Base-by-base conservation (phyloP, 2,329 filamentous ascomycete species). In the Penicillium sp. region DNA sequence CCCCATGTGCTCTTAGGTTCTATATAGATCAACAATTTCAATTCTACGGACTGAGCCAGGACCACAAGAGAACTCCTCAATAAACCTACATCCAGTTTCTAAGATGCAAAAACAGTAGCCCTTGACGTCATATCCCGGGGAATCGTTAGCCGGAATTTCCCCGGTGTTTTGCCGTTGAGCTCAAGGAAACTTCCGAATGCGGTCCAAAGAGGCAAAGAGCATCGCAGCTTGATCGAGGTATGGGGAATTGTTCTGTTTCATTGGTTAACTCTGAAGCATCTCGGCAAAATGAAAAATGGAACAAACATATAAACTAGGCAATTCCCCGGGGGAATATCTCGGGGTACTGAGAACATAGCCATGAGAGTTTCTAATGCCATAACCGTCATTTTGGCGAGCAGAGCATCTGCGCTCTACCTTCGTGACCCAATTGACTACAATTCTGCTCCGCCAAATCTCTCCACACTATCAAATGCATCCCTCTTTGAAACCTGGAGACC, bases 401-500 rank as follows among this genome's bases (percentile, higher is more conserved):
- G 23, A 7, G 51, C 38, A 16, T 36, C 39, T 29, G 38, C 50
- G 29, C n/a, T 23, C 11, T 11, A 40, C 10, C 6, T 2, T 9
- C 30, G 32, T 23, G 26, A 30, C 4, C 14, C 44, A 4, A 38
- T 53, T 36, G 45, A 53, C 18, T 59, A 59, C 27, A 59, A 57
- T 11, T 45, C 55, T 1, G 42, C 60, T 3, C 60, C 60, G 0
- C 59, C 57, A 16, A 56, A 61, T 34, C 55, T 62, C 4, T 51
- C 57, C 5, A 61, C 60, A 2, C 41, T 62, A 26, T 35, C 57
- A 7, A 54, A 53, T 29, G 47, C 43, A 35, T 53, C 59, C 2
- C 43, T 62, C 10, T 62, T 56, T 35, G 42, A 62, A 4, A 57
- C 59, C n/a, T 62, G 60, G 60, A 57, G 60, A 43, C 60, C 60